Evolutionary conservation across 192 early-diverging fungal genomes (phyloP).

Genomic region (Coemansia nantahalensis): DNA sequence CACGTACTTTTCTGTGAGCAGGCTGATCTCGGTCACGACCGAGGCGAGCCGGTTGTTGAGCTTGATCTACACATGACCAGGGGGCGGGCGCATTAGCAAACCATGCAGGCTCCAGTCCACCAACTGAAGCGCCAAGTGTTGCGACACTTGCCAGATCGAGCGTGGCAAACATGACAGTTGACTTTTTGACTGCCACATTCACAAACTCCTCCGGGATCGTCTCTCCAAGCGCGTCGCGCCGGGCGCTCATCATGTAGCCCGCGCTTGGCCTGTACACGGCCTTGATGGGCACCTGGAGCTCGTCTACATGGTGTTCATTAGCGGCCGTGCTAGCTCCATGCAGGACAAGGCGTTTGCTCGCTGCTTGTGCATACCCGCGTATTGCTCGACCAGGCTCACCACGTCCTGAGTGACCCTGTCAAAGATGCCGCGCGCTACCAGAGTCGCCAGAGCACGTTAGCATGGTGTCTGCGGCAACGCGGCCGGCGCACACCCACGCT

Average conservation of each 20-base stretch:
- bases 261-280: constrained; percentile 59
- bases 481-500: no score
- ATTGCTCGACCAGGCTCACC: constrained; percentile 48
- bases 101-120: no score
- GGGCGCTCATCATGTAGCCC: constrained; percentile 62
- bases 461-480: no score
- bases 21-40: constrained; percentile 76
- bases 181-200: constrained; percentile 67
- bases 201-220: constrained; percentile 67
- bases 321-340: no score
- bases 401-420: constrained; percentile 43
- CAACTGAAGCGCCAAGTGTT: no score
- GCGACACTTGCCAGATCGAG: constrained; percentile 68
- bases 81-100: no score
- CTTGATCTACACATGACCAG: no score
- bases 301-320: no score
- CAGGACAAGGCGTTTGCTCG: no score
- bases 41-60: constrained; percentile 80
- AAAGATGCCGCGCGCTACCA: constrained; percentile 31
- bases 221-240: constrained; percentile 44
- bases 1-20: constrained; percentile 80
- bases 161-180: constrained; percentile 66
- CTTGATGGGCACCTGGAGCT: constrained; percentile 61
- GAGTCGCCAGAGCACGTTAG: no score
- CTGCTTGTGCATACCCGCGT: constrained; percentile 14